phyloP scores from a whole-genome alignment of 345 rosid species.

The Melaleuca quinquenervia region DNA sequence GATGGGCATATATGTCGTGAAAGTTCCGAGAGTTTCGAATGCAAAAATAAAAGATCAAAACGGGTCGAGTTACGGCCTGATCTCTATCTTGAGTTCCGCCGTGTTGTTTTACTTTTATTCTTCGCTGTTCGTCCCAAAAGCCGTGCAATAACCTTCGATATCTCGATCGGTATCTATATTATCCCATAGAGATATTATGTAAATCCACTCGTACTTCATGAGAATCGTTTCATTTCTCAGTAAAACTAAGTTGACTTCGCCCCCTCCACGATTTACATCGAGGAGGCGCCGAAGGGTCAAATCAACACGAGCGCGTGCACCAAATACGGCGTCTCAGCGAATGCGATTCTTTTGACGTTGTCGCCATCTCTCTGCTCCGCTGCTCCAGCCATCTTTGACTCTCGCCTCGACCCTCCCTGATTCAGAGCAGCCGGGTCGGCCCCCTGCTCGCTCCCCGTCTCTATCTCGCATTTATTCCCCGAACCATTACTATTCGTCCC shows the following conservation, averaged over 20 bases:
- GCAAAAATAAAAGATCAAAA: neutral
- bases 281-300: no score
- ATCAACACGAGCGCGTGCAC: no score
- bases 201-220: neutral
- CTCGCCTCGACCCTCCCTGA: neutral
- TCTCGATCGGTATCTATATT: neutral
- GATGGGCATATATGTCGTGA: neutral
- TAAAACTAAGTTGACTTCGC: neutral
- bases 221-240: neutral
- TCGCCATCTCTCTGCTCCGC: neutral
- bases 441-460: neutral
- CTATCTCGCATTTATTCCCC: neutral
- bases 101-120: rapidly evolving
- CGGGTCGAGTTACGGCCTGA: no score
- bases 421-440: rapidly evolving
- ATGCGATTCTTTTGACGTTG: neutral
- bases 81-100: rapidly evolving
- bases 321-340: no score
- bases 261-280: no score
- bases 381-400: neutral
- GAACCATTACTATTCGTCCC: neutral
- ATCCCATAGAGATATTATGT: neutral
- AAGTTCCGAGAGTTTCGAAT: neutral
- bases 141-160: neutral
- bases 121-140: rapidly evolving